phyloP scores from a whole-genome alignment of 352 stramenopile genomes.

The Phytophthora kernoviae region DNA sequence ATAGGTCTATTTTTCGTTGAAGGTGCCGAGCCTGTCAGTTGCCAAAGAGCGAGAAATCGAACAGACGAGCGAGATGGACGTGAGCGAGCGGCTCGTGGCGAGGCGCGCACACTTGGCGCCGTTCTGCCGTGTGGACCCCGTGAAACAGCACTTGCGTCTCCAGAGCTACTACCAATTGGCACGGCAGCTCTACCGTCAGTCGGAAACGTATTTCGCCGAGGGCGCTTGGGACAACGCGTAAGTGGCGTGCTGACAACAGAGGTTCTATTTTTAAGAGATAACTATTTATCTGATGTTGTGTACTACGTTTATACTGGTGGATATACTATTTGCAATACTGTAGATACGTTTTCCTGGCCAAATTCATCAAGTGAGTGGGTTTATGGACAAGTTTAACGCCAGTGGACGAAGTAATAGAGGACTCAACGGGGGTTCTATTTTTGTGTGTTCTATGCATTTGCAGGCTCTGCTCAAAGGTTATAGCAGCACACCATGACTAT shows the following conservation, averaged over 20 bases:
- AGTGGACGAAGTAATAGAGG: constrained; percentile 3
- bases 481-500: constrained; percentile 68
- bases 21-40: constrained; percentile 18
- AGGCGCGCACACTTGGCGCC: constrained; percentile 61
- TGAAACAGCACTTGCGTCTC: constrained; percentile 69
- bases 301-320: constrained; percentile 1
- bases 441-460: constrained; percentile 13
- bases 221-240: constrained; percentile 77
- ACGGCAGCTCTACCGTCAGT: constrained; percentile 77
- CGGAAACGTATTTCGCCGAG: constrained; percentile 68
- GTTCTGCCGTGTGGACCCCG: constrained; percentile 64
- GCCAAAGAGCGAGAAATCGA: constrained; percentile 24
- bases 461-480: constrained; percentile 77
- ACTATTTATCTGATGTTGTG: background rate
- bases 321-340: constrained; percentile 1
- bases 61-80: constrained; percentile 34
- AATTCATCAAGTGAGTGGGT: constrained; percentile 77
- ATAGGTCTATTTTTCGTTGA: constrained; percentile 7
- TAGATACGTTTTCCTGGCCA: constrained; percentile 85
- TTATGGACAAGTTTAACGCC: constrained; percentile 1
- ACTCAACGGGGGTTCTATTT: constrained; percentile 31
- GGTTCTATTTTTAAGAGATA: constrained; percentile 37
- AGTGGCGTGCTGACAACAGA: constrained; percentile 21
- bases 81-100: constrained; percentile 63
- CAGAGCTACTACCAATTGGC: constrained; percentile 76